Conservation (phyloP, 1,284 basidiomycete genomes). For the Vanrija pseudolonga region DNA sequence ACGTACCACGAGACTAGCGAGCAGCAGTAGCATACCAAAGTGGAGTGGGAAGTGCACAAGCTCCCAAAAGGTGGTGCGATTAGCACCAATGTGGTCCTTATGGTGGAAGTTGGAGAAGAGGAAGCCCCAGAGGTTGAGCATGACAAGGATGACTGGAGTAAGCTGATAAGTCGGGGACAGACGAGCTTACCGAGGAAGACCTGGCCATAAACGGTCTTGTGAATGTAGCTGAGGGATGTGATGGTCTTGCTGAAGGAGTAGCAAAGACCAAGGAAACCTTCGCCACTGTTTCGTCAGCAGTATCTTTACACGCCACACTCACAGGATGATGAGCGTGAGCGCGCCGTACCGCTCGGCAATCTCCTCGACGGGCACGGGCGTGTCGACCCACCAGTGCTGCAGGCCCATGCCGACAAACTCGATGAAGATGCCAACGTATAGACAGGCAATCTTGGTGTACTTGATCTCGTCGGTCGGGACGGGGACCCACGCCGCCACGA, state of each 20-base stretch:
- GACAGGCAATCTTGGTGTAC: constrained; percentile 20
- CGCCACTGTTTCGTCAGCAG: constrained; percentile 19
- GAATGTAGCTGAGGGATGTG: constrained; percentile 17
- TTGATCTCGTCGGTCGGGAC: constrained; percentile 1
- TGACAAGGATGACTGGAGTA: constrained; percentile 15
- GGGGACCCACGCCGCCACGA: constrained; percentile 16
- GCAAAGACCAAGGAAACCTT: constrained; percentile 26
- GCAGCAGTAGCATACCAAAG: neutral
- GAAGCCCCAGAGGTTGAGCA: constrained; percentile 27
- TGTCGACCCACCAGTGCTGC: neutral
- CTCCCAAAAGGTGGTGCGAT: no score
- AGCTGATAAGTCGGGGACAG: neutral
- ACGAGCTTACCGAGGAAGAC: constrained; percentile 7
- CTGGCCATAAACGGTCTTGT: constrained; percentile 21
- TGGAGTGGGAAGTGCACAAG: neutral
- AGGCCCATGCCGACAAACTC: constrained; percentile 14
- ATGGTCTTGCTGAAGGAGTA: constrained; percentile 23
- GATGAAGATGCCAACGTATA: constrained; percentile 23
- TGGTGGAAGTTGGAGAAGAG: constrained; percentile 21
- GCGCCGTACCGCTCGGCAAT: constrained; percentile 25
- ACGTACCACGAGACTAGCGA: neutral
- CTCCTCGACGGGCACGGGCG: neutral
- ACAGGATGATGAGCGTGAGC: constrained; percentile 32
- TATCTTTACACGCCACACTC: constrained; percentile 3
- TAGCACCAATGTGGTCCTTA: no score